These are phyloP conservation scores for Artomyces pyxidatus DNA, from an alignment of 768 basidiomycete species.

Conservation along the genomic window DNA sequence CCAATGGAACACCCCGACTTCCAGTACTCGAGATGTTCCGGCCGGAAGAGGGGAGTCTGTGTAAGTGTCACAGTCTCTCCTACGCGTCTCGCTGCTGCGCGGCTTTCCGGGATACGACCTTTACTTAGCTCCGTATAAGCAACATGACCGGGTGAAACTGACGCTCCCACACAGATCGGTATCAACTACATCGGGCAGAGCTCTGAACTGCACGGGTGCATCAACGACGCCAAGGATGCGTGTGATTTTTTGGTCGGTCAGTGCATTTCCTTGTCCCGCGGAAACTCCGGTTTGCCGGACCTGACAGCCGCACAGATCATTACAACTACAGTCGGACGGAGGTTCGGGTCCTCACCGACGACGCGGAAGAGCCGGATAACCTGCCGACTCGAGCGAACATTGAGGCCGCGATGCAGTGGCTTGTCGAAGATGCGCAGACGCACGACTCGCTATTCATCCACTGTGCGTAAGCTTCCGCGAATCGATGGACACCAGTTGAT, in stretches of 20 bases:
- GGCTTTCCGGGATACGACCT: not conserved
- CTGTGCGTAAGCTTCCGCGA: no score
- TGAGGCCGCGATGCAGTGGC: slow-evolving; percentile 42
- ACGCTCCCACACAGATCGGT: slow-evolving; percentile 29
- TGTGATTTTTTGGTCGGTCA: slow-evolving; percentile 30
- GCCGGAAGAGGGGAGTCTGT: not conserved
- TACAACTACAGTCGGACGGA: slow-evolving; percentile 36
- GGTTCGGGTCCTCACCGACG: slow-evolving; percentile 43
- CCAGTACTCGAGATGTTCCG: not conserved
- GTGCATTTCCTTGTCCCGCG: no score
- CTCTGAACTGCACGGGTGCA: slow-evolving; percentile 34
- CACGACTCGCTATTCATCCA: slow-evolving; percentile 39
- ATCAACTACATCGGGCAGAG: slow-evolving; percentile 36
- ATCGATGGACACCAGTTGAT: no score
- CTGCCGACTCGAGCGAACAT: slow-evolving; percentile 41
- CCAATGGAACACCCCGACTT: not conserved
- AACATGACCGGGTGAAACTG: no score
- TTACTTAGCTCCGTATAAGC: not conserved
- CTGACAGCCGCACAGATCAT: no score
- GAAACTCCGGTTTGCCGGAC: no score
- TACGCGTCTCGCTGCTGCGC: no score
- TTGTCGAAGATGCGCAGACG: slow-evolving; percentile 37
- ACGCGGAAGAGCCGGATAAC: slow-evolving; percentile 26
- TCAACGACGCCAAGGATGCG: slow-evolving; percentile 42
- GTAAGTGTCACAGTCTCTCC: no score